These are phyloP conservation scores for Hordeum marinum DNA, from an alignment of 176 grass and related monocot genomes.

Conservation along the genomic window DNA sequence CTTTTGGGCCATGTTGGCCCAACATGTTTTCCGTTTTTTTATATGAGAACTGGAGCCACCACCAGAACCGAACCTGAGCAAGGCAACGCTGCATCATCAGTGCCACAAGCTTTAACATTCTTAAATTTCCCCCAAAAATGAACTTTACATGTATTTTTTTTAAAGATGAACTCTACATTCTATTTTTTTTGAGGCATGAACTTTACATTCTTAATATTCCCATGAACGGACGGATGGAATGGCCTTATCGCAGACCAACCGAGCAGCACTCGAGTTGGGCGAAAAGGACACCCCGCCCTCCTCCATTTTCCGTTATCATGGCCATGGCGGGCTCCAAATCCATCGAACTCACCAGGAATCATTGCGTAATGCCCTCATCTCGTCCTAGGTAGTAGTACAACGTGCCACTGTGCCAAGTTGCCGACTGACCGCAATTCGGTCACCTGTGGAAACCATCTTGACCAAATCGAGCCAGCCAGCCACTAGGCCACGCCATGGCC, in stretches of 20 bases:
- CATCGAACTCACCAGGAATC: neutral
- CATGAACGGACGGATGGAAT: neutral
- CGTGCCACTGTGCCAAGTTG: neutral
- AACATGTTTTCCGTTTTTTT: neutral
- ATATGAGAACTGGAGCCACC: neutral
- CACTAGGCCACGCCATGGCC: constrained; percentile 13
- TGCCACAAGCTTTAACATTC: neutral
- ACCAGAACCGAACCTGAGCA: neutral
- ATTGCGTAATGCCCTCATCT: neutral
- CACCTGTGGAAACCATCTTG: neutral
- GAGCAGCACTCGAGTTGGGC: constrained; percentile 15
- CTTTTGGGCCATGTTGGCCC: neutral
- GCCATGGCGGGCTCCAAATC: neutral
- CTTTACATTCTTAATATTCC: neutral
- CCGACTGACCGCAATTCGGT: neutral
- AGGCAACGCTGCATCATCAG: neutral
- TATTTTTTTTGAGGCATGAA: too few relatives aligned
- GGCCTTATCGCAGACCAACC: neutral
- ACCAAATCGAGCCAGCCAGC: constrained; percentile 5
- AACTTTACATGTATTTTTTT: neutral
- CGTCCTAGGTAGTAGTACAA: neutral
- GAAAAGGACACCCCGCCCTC: constrained; percentile 25
- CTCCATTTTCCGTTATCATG: constrained; percentile 12
- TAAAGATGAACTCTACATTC: neutral
- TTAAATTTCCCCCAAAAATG: neutral